phyloP scores from a whole-genome alignment of 768 basidiomycete species.

The Boletus sp. region DNA sequence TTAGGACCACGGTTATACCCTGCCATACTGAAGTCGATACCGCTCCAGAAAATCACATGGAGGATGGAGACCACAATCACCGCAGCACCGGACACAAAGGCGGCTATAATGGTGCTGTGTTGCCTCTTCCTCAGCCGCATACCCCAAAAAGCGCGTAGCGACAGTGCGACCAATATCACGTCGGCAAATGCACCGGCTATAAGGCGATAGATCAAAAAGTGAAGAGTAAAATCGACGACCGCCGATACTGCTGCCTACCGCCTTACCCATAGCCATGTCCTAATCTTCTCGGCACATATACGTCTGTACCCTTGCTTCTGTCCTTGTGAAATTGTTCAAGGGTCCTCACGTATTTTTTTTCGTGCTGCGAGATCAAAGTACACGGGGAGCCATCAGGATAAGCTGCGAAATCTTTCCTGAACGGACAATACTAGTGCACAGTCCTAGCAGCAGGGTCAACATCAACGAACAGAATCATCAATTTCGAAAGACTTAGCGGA shows the following conservation, averaged over 20 bases:
- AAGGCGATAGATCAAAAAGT: background rate
- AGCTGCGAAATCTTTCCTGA: no score
- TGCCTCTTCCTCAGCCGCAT: background rate
- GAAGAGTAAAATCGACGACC: background rate
- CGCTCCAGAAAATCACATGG: background rate
- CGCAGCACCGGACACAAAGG: background rate
- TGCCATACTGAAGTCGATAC: no score
- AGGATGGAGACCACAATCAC: background rate
- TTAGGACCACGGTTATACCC: background rate
- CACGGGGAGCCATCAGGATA: background rate
- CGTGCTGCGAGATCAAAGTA: background rate
- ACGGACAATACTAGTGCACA: background rate
- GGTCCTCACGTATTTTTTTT: background rate
- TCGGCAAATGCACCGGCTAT: background rate
- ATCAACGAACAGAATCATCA: background rate
- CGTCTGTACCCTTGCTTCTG: background rate
- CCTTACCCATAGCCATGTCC: background rate
- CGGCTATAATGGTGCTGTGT: background rate
- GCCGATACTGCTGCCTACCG: background rate
- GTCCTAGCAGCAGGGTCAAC: background rate
- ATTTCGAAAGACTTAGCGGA: background rate
- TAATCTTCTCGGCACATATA: background rate
- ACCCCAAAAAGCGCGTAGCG: background rate
- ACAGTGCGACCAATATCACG: background rate
- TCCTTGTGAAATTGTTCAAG: background rate